Conservation (phyloP, 2,329 filamentous ascomycete species). For the Venturiaceae sp. region DNA sequence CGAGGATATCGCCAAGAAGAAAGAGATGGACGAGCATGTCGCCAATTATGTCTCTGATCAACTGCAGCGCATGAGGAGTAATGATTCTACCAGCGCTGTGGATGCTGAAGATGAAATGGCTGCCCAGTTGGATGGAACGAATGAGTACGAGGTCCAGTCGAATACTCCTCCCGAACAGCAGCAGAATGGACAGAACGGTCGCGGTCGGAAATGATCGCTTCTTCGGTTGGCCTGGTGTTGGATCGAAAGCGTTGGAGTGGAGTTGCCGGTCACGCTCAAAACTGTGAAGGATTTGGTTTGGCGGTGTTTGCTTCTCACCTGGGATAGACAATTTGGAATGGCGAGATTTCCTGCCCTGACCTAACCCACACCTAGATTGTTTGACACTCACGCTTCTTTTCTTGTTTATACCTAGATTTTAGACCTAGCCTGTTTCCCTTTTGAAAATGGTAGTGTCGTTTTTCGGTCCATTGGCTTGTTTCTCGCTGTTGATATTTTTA, state of each 20-base stretch:
- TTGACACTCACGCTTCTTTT: background rate
- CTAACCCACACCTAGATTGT: background rate
- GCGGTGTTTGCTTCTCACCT: background rate
- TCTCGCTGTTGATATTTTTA: too few species aligned
- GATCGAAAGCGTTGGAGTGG: background rate
- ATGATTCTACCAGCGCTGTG: background rate
- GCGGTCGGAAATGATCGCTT: background rate
- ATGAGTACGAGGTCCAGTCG: background rate
- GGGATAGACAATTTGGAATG: background rate
- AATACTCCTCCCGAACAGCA: background rate
- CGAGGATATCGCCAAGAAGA: constrained; percentile 32
- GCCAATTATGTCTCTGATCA: constrained; percentile 76
- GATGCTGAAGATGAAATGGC: constrained; percentile 8
- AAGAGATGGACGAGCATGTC: constrained; percentile 49
- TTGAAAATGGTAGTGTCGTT: background rate
- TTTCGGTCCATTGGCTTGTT: too few species aligned
- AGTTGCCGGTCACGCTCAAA: background rate
- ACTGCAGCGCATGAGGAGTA: constrained; percentile 59
- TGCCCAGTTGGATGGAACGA: constrained; percentile 2
- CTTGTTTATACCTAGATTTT: background rate
- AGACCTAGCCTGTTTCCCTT: background rate
- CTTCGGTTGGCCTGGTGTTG: background rate
- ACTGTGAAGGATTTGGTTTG: background rate
- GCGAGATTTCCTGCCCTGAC: background rate
- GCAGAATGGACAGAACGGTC: background rate